Percentiles rank a stretch among this genome's conserved stretches.
phyloP scores from a whole-genome alignment of 106 monocot genomes.

The Ottelia alismoides region DNA sequence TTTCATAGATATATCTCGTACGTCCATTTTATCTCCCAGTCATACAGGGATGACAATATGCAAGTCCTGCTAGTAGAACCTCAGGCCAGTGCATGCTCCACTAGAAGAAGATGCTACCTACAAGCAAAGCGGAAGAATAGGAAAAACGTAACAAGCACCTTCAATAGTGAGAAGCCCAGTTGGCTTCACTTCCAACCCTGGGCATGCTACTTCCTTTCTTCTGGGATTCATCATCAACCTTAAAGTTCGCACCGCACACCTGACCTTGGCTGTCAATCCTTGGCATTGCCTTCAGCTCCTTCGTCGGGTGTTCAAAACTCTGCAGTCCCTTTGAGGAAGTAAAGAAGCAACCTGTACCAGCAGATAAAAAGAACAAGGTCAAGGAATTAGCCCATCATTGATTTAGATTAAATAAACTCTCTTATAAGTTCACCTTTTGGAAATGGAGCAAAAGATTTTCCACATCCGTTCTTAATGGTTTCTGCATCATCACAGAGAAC shows the following conservation, averaged over 20 bases:
- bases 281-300: conserved; percentile 93
- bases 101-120: too few species aligned
- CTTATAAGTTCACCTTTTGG: conserved; percentile 36
- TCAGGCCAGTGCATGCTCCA: too few species aligned
- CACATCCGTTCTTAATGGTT: conserved; percentile 57
- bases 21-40: too few species aligned
- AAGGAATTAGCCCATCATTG: too few species aligned
- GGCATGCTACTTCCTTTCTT: conserved; percentile 84
- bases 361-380: background rate
- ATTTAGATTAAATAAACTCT: too few species aligned
- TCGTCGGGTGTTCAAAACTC: conserved; percentile 96
- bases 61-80: too few species aligned
- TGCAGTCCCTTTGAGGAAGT: conserved; percentile 72
- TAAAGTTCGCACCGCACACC: conserved; percentile 88
- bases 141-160: too few species aligned
- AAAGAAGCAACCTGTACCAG: conserved; percentile 77
- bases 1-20: too few species aligned
- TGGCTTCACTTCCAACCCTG: conserved; percentile 67
- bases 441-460: conserved; percentile 89
- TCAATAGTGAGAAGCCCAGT: too few species aligned
- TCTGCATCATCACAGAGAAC: conserved; percentile 72
- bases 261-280: conserved; percentile 96
- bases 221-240: conserved; percentile 61
- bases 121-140: too few species aligned
- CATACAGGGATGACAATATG: too few species aligned